Evolutionary conservation across 257 asterid species (phyloP).

Genomic region (Lavandula angustifolia): DNA sequence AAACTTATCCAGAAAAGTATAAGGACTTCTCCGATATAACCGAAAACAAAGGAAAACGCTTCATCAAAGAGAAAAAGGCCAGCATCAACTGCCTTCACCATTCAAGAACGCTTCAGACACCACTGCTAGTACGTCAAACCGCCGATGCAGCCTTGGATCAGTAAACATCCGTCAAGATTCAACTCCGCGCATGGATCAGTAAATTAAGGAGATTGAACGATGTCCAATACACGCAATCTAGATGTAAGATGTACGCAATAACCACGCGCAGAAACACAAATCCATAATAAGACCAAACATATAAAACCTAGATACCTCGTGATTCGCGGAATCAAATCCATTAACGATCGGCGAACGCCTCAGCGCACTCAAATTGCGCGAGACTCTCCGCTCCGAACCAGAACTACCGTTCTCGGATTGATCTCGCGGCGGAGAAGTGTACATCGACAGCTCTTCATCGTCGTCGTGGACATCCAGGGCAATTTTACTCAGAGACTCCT

Average conservation of each 20-base stretch:
- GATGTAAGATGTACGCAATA: background rate
- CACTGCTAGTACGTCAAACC: background rate
- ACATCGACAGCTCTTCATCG: slow-evolving; percentile 57
- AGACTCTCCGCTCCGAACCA: slow-evolving; percentile 55
- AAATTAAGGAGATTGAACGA: slow-evolving; percentile 14
- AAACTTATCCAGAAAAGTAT: slow-evolving; percentile 6
- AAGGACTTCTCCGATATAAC: slow-evolving; percentile 12
- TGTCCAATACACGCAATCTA: background rate
- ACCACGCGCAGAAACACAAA: background rate
- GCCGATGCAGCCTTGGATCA: slow-evolving; percentile 16
- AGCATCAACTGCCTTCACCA: background rate
- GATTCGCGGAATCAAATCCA: slow-evolving; percentile 60
- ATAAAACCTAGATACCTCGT: slow-evolving; percentile 50
- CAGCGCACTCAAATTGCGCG: slow-evolving; percentile 53
- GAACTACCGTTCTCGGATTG: slow-evolving; percentile 46
- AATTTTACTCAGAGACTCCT: slow-evolving; percentile 84
- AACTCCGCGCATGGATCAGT: slow-evolving; percentile 17
- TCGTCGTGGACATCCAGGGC: slow-evolving; percentile 84
- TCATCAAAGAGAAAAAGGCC: slow-evolving; percentile 14
- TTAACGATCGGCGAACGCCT: slow-evolving; percentile 60
- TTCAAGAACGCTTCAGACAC: slow-evolving; percentile 15
- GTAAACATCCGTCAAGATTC: slow-evolving; percentile 14
- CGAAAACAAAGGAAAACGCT: background rate
- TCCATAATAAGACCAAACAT: slow-evolving; percentile 30
- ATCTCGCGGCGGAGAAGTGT: slow-evolving; percentile 54